These are phyloP conservation scores for Hordeum pubiflorum DNA, from an alignment of 202 grass and related monocot species.

Conservation along the genomic window DNA sequence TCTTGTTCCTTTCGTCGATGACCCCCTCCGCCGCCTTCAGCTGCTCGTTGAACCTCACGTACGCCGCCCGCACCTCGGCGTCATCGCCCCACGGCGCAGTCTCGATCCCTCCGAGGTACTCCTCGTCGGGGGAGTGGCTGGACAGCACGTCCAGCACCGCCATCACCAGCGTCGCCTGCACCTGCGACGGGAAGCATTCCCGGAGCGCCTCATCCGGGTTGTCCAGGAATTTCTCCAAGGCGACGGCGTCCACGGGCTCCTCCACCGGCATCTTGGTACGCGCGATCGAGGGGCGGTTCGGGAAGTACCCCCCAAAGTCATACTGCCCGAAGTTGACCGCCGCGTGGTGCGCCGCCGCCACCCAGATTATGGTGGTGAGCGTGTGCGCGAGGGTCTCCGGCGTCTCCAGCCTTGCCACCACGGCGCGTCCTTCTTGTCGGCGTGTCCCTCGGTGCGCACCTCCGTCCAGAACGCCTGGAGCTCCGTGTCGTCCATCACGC, in stretches of 20 bases:
- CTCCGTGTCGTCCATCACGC: constrained; percentile 41
- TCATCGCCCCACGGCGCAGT: constrained; percentile 40
- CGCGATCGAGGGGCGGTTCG: constrained; percentile 56
- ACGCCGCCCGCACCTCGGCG: constrained; percentile 27
- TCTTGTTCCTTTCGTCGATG: constrained; percentile 46
- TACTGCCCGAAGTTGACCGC: constrained; percentile 91
- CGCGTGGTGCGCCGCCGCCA: constrained; percentile 69
- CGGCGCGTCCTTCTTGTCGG: constrained; percentile 59
- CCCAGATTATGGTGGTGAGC: constrained; percentile 79
- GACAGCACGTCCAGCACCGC: constrained; percentile 59
- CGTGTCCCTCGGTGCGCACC: constrained; percentile 49
- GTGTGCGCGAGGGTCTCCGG: constrained; percentile 30
- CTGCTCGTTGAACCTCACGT: constrained; percentile 22
- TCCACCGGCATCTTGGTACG: constrained; percentile 67
- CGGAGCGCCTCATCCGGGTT: constrained; percentile 52
- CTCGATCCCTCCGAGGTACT: constrained; percentile 57
- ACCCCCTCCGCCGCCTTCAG: constrained; percentile 52
- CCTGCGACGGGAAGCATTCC: constrained; percentile 50
- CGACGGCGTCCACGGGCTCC: constrained; percentile 21
- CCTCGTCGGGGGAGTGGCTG: constrained; percentile 60
- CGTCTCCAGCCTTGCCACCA: constrained; percentile 52
- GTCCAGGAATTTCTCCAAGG: constrained; percentile 28
- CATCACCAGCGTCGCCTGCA: constrained; percentile 64
- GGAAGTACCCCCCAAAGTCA: constrained; percentile 54
- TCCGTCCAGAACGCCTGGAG: constrained; percentile 73